Evolutionary conservation across 163 green algal species (phyloP), one percentile per base, ranked within the genome.

Genomic region (Prototheca wickerhamii): DNA sequence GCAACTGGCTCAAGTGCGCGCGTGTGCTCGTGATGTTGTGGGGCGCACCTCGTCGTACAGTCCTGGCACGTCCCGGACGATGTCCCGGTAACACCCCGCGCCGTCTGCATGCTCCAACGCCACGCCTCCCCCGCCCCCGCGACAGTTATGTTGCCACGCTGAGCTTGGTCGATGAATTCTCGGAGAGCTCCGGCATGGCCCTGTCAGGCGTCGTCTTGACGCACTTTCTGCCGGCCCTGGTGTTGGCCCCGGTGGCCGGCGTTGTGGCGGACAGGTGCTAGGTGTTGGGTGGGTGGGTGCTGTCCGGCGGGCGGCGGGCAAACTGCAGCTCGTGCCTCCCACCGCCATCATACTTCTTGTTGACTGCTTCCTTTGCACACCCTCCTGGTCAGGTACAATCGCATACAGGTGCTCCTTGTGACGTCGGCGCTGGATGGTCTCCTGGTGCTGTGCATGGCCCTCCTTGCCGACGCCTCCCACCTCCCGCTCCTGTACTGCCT

Each of bases 261-360:
- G 67, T 77, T n/a, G 67, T 81, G 26, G 80, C 80, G 20, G 80
- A 87, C 69, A 79, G 71, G 74, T 70, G 18, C 21, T 7, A 56
- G 50, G 18, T 29, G 54, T 57, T 15, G 42, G 15, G 42, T 51
- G 15, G 42, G 42, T 15, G 42, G n/a, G n/a, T n/a, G n/a, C n/a
- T n/a, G n/a, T n/a, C n/a, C n/a, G n/a, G n/a, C n/a, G n/a, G n/a
- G n/a, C n/a, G n/a, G n/a, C n/a, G n/a, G n/a, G n/a, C n/a, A n/a
- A n/a, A n/a, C n/a, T n/a, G n/a, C n/a, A n/a, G n/a, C n/a, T n/a
- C n/a, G n/a, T n/a, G n/a, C n/a, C n/a, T n/a, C n/a, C n/a, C n/a
- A n/a, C n/a, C n/a, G n/a, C n/a, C n/a, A n/a, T n/a, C n/a, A n/a
- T n/a, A n/a, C n/a, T n/a, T n/a, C n/a, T n/a, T n/a, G n/a, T n/a